A percentile compares a stretch with the other conserved stretches of the same genome.
These are phyloP conservation scores for Fusarium sp. DNA, from an alignment of 2,329 filamentous ascomycete genomes.

Conservation along the genomic window DNA sequence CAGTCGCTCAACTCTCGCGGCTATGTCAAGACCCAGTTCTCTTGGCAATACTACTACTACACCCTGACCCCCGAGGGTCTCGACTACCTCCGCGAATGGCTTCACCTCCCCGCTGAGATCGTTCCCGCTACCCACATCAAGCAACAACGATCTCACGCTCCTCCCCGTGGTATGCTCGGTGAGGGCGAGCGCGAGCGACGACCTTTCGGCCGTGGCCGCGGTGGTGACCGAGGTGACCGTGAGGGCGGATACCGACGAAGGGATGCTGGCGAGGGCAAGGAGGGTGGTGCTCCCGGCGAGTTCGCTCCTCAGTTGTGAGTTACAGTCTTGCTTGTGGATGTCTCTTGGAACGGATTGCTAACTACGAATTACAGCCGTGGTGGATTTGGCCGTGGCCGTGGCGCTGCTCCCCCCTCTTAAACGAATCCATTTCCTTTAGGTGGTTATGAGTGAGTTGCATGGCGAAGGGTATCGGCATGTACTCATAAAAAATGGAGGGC, in stretches of 20 bases:
- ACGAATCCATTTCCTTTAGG: conserved; percentile 57
- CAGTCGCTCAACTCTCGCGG: conserved; percentile 98
- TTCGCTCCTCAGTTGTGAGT: conserved; percentile 91
- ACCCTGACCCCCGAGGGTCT: conserved; percentile 99
- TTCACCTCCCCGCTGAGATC: conserved; percentile 99
- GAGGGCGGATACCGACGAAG: conserved; percentile 94
- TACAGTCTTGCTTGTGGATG: conserved; percentile 25
- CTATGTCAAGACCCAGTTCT: conserved; percentile 99
- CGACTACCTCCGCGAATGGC: conserved; percentile 99
- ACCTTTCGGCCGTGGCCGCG: conserved; percentile 84
- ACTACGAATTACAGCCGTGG: conserved; percentile 73
- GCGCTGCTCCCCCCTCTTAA: conserved; percentile 78
- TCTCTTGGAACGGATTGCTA: conserved; percentile 48
- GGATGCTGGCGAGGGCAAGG: conserved; percentile 88
- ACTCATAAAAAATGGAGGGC: conserved; percentile 61
- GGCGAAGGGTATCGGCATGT: conserved; percentile 62
- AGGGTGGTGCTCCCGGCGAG: conserved; percentile 91
- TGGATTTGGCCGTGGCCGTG: conserved; percentile 90
- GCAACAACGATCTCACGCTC: conserved; percentile 98
- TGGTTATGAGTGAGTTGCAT: conserved; percentile 61
- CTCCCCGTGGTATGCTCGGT: conserved; percentile 98
- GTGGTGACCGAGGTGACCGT: conserved; percentile 81
- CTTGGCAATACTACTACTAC: conserved; percentile 99
- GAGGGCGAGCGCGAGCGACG: conserved; percentile 85
- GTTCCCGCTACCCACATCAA: conserved; percentile 99